Percentiles rank a stretch among this genome's conserved stretches.
Evolutionary conservation across 2,329 filamentous ascomycete species (phyloP).

Genomic region (Cadophora gregata): DNA sequence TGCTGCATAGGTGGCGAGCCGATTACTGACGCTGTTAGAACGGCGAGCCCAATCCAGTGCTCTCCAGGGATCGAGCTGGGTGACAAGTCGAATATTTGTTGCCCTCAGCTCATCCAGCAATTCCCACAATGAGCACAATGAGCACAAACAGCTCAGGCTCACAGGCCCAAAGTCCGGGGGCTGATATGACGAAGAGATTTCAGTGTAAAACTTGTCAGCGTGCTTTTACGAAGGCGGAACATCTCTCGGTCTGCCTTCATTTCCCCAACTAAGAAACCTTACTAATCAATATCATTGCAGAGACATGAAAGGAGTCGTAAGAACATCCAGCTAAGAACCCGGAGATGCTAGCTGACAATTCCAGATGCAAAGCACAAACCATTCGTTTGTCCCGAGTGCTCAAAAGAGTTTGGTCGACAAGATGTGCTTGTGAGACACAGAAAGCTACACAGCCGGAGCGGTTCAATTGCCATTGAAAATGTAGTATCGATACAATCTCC

Average conservation of each 20-base stretch:
- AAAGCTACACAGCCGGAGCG: not conserved
- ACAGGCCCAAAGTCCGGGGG: not conserved
- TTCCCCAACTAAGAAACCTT: not conserved
- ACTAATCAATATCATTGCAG: not conserved
- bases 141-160: not conserved
- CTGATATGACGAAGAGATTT: not conserved
- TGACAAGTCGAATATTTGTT: not conserved
- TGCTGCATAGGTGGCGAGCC: no score
- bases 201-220: not conserved
- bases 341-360: not conserved
- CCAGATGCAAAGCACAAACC: not conserved
- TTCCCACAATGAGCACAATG: not conserved
- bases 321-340: not conserved
- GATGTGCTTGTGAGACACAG: not conserved
- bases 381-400: not conserved
- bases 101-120: not conserved
- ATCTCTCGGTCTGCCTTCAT: not conserved
- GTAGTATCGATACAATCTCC: not conserved
- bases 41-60: no score
- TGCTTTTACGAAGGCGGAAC: not conserved
- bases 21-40: no score
- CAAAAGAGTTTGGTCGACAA: not conserved
- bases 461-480: not conserved
- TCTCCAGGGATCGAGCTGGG: no score
- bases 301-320: not conserved